phyloP scores from a whole-genome alignment of 768 basidiomycete species.

The Tremella fuciformis region DNA sequence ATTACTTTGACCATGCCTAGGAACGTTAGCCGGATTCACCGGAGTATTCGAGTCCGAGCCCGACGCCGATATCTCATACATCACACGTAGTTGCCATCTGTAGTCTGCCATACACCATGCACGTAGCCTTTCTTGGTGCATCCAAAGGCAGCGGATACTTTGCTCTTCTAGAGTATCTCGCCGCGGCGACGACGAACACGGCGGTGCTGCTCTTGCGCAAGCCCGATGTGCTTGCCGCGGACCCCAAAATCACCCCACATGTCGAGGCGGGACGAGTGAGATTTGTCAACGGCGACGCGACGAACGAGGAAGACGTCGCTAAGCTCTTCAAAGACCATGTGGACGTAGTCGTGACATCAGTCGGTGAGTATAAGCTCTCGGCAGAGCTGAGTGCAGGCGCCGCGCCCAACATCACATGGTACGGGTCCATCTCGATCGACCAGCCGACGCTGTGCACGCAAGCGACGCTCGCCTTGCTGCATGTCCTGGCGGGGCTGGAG shows the following conservation, averaged over 20 bases:
- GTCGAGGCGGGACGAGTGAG: constrained; percentile 13
- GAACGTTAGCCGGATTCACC: constrained; percentile 5
- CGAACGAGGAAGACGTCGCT: constrained; percentile 14
- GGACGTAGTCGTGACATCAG: constrained; percentile 24
- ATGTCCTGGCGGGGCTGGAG: constrained; percentile 12
- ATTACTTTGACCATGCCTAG: constrained; percentile 9
- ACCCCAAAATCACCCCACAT: constrained; percentile 10
- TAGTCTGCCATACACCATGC: constrained; percentile 7
- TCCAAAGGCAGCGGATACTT: constrained; percentile 21
- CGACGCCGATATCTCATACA: too few relatives aligned
- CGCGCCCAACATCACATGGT: constrained; percentile 11
- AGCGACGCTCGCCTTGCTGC: constrained; percentile 12
- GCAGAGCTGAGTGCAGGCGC: constrained; percentile 6
- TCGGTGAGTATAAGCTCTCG: constrained; percentile 19
- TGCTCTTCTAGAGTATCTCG: constrained; percentile 12
- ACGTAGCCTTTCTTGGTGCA: constrained; percentile 22
- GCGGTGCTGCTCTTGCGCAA: constrained; percentile 20
- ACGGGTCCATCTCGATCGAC: constrained; percentile 19
- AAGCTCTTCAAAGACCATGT: constrained; percentile 19
- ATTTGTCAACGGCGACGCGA: constrained; percentile 26
- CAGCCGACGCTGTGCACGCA: constrained; percentile 23
- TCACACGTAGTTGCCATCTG: too few relatives aligned
- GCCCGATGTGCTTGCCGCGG: constrained; percentile 15
- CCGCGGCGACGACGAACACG: neutral
- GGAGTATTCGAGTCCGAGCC: neutral